Base-by-base conservation (phyloP, 2,329 filamentous ascomycete species). In the Teratosphaeria destructans region DNA sequence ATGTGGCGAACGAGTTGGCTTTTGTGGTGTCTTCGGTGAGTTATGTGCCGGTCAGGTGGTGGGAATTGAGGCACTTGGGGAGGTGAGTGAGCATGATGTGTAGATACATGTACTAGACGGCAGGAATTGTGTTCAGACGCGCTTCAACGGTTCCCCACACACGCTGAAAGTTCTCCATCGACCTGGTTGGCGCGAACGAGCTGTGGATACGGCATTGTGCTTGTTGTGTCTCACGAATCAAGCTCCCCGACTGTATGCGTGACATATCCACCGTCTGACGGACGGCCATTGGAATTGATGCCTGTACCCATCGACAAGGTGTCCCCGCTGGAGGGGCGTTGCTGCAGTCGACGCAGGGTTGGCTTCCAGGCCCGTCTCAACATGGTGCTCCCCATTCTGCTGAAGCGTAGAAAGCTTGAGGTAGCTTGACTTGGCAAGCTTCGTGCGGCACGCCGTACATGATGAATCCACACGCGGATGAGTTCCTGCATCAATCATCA, bases 1-100 rank as follows among this genome's bases (percentile, higher is more conserved):
- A 85, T 72, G 76, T 82, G 55, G 80, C 78, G 10, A 82, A 81
- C 63, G 74, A 83, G 74, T 72, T 84, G 52, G 74, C 79, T 1
- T 74, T 83, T 52, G 71, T 78, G 3, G 77, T 81, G 34, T 81
- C 80, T 0, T 64, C 79, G 10, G 43, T 79, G 6, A 70, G 73
- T 3, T 83, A 77, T 65, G 62, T 79, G 4, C 80, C 79, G 2
- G 70, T 77, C 54, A 70, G 81, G 52, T 79, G 75, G 62, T 62
- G 78, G 61, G 81, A 84, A 73, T 52, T 76, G 63, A 79, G 74
- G 70, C 74, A 73, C 63, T 64, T 77, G 35, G 77, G 77, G 14
- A 72, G 74, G 59, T 70, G 54, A 61, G n/a, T 49, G n/a, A 27
- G 16, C 6, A 26, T 4, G 23, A 26, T 39, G 32, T 26, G n/a